Evolutionary conservation across 805 yeast species (phyloP).

Genomic region (Candida dajiaensis): DNA sequence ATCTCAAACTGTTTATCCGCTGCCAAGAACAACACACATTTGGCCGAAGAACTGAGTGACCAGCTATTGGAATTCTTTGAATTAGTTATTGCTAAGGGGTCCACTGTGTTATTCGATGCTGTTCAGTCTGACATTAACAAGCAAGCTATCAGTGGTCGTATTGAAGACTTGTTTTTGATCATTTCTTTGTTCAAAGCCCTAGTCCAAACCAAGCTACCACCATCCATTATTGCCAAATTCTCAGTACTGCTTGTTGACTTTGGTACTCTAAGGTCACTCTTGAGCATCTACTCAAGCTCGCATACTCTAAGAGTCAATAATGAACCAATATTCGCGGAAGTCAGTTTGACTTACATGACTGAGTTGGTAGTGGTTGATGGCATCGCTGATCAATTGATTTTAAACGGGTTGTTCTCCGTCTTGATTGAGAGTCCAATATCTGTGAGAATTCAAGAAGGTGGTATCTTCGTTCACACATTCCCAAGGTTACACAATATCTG

Average conservation of each 20-base stretch:
- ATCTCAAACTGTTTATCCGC: conserved; percentile 42
- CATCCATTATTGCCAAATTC: conserved; percentile 41
- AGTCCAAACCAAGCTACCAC: conserved; percentile 41
- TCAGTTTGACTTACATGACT: conserved; percentile 59
- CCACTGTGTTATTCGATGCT: conserved; percentile 50
- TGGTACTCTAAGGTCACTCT: conserved; percentile 56
- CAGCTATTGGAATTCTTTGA: conserved; percentile 54
- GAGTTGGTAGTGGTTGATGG: conserved; percentile 57
- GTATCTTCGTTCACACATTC: conserved; percentile 42
- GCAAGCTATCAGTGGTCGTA: conserved; percentile 36
- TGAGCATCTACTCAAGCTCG: conserved; percentile 63
- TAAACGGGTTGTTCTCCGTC: conserved; percentile 59
- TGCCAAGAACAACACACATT: conserved; percentile 34
- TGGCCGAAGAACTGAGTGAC: conserved; percentile 43
- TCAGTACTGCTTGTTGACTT: conserved; percentile 47
- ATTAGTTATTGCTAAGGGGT: conserved; percentile 57
- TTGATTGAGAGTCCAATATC: conserved; percentile 74
- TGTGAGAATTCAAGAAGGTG: conserved; percentile 58
- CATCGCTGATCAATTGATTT: conserved; percentile 62
- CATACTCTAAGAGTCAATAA: conserved; percentile 53
- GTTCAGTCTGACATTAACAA: conserved; percentile 48
- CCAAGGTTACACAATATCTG: conserved; percentile 70
- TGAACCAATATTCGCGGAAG: conserved; percentile 67
- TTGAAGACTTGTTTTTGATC: conserved; percentile 61
- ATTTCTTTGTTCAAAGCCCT: conserved; percentile 60